A percentile compares a stretch with the other conserved stretches of the same genome.
These are phyloP conservation scores for Wickerhamomyces pijperi DNA, from an alignment of 805 yeast genomes.

Conservation along the genomic window DNA sequence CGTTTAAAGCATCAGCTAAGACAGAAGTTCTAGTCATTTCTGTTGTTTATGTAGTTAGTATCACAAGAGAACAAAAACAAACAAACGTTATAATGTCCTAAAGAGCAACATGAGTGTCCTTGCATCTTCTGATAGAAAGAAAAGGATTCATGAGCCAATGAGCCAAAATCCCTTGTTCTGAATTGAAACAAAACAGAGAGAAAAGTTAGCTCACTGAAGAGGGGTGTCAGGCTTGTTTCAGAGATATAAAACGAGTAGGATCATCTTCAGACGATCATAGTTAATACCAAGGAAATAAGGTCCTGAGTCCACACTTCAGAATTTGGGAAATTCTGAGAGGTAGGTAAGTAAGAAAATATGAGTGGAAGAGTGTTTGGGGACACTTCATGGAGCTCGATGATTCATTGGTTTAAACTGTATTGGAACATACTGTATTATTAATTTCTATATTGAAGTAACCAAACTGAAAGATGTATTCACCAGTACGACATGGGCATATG, in stretches of 20 bases:
- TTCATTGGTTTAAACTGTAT: no score
- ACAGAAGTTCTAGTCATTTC: conserved; percentile 96
- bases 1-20: conserved; percentile 95
- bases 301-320: conserved; percentile 24
- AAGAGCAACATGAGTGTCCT: conserved; percentile 39
- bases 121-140: no score
- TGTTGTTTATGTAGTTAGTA: conserved; percentile 5
- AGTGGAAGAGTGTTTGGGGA: background rate
- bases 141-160: conserved; percentile 34
- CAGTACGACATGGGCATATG: no score
- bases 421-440: background rate
- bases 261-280: conserved; percentile 12
- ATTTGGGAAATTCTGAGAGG: conserved; percentile 4
- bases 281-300: background rate
- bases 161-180: no score
- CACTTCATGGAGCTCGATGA: background rate
- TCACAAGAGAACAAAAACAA: background rate
- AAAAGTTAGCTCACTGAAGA: conserved; percentile 15
- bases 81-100: conserved; percentile 1
- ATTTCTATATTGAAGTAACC: background rate
- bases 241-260: conserved; percentile 8
- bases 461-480: background rate
- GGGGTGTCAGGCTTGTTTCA: conserved; percentile 19
- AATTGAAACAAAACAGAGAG: background rate
- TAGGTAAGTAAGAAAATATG: background rate